Base-by-base conservation (phyloP, 306 rosid species). In the Rosa persica region DNA sequence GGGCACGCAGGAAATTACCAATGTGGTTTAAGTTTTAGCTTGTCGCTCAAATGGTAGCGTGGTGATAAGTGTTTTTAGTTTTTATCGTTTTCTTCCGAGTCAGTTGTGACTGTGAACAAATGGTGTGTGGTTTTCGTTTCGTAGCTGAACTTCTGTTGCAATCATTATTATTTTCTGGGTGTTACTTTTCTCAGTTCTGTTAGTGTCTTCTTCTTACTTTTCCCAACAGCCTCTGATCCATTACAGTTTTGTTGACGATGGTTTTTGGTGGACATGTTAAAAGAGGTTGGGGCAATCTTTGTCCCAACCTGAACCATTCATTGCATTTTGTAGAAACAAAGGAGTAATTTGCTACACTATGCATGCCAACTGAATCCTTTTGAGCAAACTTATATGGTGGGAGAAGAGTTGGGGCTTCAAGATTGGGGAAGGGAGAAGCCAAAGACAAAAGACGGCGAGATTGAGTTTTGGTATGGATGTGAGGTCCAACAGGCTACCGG, bases 141-240 rank as follows among this genome's bases (percentile, higher is more conserved):
- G 5, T 54, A 42, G 67, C 8, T 75, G 40, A 58, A 42, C 71
- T 67, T 67, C 27, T 67, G 42, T 76, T 64, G 81, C 73, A 75
- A 79, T 54, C 55, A 79, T 79, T 69, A 60, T 79, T 69, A 1
- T 78, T 73, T 57, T 62, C 71, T 62, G 65, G 38, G 6, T 65
- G 30, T 47, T 58, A 36, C 44, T 60, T 20, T 57, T 74, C 42
- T 62, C 68, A 48, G 66, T 27, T 73, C 17, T 19, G 6, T 73
- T 68, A 8, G 46, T 67, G 79, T 74, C 68, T 12, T 70, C 67
- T 54, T 83, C 61, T 73, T 44, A 17, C 75, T 57, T 74, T 79
- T 75, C 77, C 34, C 4, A 75, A 69, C 80, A 39, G 73, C 71
- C 73, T 78, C 23, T 58, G 79, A 20, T 67, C 55, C 79, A 48